These are phyloP conservation scores for Hortiboletus flavorubellus DNA, from an alignment of 768 basidiomycete genomes.

Conservation along the genomic window DNA sequence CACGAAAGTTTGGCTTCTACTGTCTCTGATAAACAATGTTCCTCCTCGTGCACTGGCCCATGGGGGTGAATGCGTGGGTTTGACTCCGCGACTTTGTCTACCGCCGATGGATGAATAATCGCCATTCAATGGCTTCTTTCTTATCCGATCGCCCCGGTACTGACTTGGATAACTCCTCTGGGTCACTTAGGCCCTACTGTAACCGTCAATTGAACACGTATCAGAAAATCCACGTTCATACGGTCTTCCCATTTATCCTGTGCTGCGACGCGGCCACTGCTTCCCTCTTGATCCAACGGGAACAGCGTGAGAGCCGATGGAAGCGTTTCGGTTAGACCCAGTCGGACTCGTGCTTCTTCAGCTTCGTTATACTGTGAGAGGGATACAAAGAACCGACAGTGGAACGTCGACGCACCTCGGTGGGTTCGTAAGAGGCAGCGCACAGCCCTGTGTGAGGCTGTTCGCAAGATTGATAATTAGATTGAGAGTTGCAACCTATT, in stretches of 20 bases:
- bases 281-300: background rate
- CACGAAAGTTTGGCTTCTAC: background rate
- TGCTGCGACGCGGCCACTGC: background rate
- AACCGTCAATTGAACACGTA: background rate
- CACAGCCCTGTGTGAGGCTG: slow-evolving; percentile 14
- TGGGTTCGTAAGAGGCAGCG: slow-evolving; percentile 7
- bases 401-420: background rate
- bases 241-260: slow-evolving; percentile 3
- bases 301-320: slow-evolving; percentile 6
- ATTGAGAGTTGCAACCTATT: slow-evolving; percentile 7
- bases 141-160: background rate
- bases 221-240: slow-evolving; percentile 11
- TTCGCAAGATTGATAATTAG: slow-evolving; percentile 14
- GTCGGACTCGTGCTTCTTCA: background rate
- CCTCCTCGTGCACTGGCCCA: background rate
- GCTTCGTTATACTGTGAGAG: background rate
- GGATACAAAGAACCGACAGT: background rate
- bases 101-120: background rate
- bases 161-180: background rate
- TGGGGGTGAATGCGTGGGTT: background rate
- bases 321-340: slow-evolving; percentile 12
- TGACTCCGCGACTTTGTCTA: background rate
- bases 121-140: background rate
- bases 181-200: background rate
- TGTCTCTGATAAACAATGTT: background rate